A percentile compares a stretch with the other conserved stretches of the same genome.
Evolutionary conservation across 129 eudicot species (phyloP).

Genomic region (Pittosporum tobira): DNA sequence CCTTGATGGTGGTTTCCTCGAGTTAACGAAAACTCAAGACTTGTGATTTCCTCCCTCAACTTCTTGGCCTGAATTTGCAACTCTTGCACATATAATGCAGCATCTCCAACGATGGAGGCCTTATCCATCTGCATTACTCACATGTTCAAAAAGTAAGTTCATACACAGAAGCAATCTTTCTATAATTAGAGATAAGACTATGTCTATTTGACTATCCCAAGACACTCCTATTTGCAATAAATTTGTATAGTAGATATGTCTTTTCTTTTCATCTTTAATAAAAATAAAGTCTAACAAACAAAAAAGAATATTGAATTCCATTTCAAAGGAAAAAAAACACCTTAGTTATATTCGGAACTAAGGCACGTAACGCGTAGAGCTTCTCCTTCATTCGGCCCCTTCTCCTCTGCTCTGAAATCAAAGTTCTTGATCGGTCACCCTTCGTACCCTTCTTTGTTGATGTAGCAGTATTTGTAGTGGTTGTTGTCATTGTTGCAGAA

Average conservation of each 20-base stretch:
- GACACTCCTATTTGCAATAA: no score
- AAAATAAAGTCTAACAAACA: no score
- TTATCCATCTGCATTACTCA: constrained; percentile 61
- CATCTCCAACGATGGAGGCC: constrained; percentile 83
- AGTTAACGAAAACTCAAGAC: constrained; percentile 36
- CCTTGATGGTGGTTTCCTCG: constrained; percentile 14
- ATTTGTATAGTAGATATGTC: no score
- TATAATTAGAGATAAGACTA: no score
- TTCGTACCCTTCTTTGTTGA: constrained; percentile 20
- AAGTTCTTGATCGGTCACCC: constrained; percentile 58
- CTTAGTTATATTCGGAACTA: constrained; percentile 88
- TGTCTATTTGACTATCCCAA: no score
- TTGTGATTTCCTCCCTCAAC: constrained; percentile 43
- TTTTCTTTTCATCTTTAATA: no score
- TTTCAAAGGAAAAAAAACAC: constrained; percentile 5
- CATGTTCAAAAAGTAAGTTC: no score
- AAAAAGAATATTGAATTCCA: no score
- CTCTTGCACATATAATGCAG: constrained; percentile 64
- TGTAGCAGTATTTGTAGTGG: constrained; percentile 11
- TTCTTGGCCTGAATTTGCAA: constrained; percentile 57
- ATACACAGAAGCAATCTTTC: no score
- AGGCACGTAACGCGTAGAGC: constrained; percentile 62
- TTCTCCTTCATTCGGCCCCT: constrained; percentile 89
- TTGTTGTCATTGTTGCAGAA: constrained; percentile 19
- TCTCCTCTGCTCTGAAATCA: constrained; percentile 64